Evolutionary conservation across 2,329 filamentous ascomycete species (phyloP).

Genomic region (Daldinia sp.): DNA sequence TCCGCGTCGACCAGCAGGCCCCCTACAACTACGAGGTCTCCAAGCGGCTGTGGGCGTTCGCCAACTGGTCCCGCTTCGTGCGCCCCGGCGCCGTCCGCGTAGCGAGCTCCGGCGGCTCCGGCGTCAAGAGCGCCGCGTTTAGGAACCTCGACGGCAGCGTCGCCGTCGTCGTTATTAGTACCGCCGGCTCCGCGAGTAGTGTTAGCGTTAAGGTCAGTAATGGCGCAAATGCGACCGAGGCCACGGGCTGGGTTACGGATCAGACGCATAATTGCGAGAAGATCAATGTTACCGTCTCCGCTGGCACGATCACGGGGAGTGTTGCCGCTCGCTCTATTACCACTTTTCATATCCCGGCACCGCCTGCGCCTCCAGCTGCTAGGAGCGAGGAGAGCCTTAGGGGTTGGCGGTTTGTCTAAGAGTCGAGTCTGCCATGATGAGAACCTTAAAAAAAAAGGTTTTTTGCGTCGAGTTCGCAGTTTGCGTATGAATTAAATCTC

Average conservation of each 20-base stretch:
- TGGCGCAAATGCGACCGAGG: constrained; percentile 36
- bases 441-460: neutral
- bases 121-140: constrained; percentile 54
- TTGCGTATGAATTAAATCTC: constrained; percentile 10
- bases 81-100: constrained; percentile 55
- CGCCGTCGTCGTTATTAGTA: constrained; percentile 53
- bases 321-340: constrained; percentile 48
- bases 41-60: constrained; percentile 57
- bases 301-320: constrained; percentile 42
- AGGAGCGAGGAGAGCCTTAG: constrained; percentile 17
- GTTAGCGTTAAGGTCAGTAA: neutral
- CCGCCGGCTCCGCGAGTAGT: neutral
- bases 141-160: constrained; percentile 55
- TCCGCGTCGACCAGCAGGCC: constrained; percentile 59
- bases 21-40: constrained; percentile 53
- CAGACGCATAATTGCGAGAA: constrained; percentile 43
- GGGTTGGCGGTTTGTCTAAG: constrained; percentile 29
- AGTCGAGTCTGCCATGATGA: neutral
- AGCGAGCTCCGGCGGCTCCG: constrained; percentile 47
- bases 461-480: neutral
- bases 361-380: constrained; percentile 32
- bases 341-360: constrained; percentile 44
- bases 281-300: constrained; percentile 41
- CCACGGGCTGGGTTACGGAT: constrained; percentile 50
- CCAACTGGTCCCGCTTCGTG: constrained; percentile 56